Evolutionary conservation across 345 rosid genomes (phyloP).

Genomic region (Barbarea vulgaris): DNA sequence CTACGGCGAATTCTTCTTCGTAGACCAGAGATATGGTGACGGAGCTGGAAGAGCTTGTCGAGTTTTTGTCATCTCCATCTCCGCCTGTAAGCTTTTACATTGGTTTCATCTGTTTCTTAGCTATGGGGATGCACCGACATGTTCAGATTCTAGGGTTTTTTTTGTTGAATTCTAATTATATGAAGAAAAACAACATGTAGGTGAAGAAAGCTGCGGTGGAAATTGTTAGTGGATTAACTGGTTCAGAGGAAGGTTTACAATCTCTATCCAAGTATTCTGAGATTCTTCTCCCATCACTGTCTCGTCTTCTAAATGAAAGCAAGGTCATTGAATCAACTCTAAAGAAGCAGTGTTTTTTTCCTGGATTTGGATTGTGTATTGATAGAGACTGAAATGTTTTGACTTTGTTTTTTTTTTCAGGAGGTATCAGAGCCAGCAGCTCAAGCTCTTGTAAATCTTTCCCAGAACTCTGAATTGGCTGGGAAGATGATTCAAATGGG

Average conservation of each 20-base stretch:
- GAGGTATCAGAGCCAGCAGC: slow-evolving; percentile 89
- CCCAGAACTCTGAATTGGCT: slow-evolving; percentile 68
- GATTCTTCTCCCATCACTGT: slow-evolving; percentile 58
- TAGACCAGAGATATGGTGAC: slow-evolving; percentile 61
- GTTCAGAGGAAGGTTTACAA: slow-evolving; percentile 77
- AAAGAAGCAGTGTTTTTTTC: not conserved
- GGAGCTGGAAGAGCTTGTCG: slow-evolving; percentile 83
- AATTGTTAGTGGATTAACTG: slow-evolving; percentile 80
- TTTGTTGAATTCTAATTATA: not conserved
- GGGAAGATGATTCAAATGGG: slow-evolving; percentile 69
- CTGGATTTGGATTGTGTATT: slow-evolving; percentile 12
- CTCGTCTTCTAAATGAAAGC: slow-evolving; percentile 60
- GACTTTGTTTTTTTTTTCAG: slow-evolving; percentile 43
- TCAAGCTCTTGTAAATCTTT: slow-evolving; percentile 87
- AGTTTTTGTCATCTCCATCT: slow-evolving; percentile 70
- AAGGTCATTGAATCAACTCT: slow-evolving; percentile 52
- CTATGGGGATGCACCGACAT: not conserved
- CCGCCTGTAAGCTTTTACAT: slow-evolving; percentile 53
- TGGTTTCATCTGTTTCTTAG: slow-evolving; percentile 18
- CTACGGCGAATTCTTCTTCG: slow-evolving; percentile 4
- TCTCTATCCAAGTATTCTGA: slow-evolving; percentile 62
- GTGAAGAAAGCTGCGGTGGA: slow-evolving; percentile 88
- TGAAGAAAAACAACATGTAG: slow-evolving; percentile 40
- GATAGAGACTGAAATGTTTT: slow-evolving; percentile 7
- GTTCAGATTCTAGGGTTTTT: slow-evolving; percentile 15